Base-by-base conservation (phyloP, 164 flowering plant genomes). In the Macadamia tetraphylla region DNA sequence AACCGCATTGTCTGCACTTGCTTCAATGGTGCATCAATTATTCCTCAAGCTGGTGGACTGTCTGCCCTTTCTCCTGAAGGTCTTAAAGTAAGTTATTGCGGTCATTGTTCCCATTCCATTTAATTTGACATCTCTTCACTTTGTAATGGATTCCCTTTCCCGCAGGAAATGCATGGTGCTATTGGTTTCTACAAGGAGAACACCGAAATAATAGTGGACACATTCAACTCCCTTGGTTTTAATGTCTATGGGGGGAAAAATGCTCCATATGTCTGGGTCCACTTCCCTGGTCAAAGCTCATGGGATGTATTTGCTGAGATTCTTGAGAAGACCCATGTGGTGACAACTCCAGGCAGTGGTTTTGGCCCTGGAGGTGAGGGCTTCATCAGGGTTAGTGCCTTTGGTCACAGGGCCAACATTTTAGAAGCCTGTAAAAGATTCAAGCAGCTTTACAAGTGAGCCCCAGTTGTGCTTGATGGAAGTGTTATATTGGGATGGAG, bases 301-400 rank as follows among this genome's bases (percentile, higher is more conserved):
- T 92, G 99, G 99, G 99, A 94, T n/a, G 94, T 92, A 51, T 92
- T 92, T 63, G 75, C 79, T 11, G 97, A 94, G 84, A 90, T 92
- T 68, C 88, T 94, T 23, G 96, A 90, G 82, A 90, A 92, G 81
- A 86, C 94, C 32, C 97, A 92, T 71, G 76, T 94, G n/a, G 91
- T 88, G 46, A 90, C 94, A 8, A 92, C 95, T n/a, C 97, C 98
- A 30, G 98, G 97, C 31, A 86, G 98, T 64, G 98, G 98, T 53
- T 94, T 94, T 67, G 97, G 97, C 73, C 94, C 93, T 29, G 95
- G 87, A 31, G 98, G 98, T 70, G 97, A 94, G 78, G 97, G 96
- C 7, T 94, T 90, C 53, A 42, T 94, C 29, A 83, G 98, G 76
- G 97, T 94, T 17, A 88, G 97, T 67, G 92, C 97, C 66, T 92